A percentile compares a stretch with the other conserved stretches of the same genome.
These are phyloP conservation scores for Yarrowia divulgata DNA, from an alignment of 805 yeast species.

Conservation along the genomic window DNA sequence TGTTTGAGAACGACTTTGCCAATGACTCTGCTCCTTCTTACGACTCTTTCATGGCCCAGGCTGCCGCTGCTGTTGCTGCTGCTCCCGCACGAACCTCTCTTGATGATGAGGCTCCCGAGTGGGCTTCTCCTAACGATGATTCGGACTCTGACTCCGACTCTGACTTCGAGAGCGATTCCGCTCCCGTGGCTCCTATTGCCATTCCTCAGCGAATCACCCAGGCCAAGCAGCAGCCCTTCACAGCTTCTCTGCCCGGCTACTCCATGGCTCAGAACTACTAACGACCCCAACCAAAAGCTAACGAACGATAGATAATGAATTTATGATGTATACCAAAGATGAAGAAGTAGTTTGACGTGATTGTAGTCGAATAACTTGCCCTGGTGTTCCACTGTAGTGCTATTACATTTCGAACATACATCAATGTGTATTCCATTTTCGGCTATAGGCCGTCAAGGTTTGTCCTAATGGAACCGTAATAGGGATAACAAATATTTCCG, in stretches of 20 bases:
- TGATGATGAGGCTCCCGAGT: conserved; percentile 35
- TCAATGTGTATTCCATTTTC: not conserved
- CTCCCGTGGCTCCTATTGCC: conserved; percentile 34
- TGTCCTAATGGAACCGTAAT: not conserved
- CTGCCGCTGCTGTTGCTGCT: not conserved
- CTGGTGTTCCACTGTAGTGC: no score
- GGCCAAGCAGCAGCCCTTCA: conserved; percentile 24
- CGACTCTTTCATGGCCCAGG: conserved; percentile 23
- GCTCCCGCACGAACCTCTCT: conserved; percentile 8
- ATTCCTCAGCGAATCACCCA: conserved; percentile 32
- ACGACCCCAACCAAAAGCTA: conserved; percentile 24
- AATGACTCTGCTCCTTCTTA: conserved; percentile 37
- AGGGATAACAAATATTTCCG: not conserved
- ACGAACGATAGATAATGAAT: conserved; percentile 16
- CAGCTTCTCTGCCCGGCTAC: conserved; percentile 33
- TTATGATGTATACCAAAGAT: not conserved
- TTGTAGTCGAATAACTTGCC: no score
- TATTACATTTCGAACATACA: not conserved
- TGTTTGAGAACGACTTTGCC: conserved; percentile 37
- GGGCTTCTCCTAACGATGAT: conserved; percentile 28
- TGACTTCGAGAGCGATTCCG: conserved; percentile 29
- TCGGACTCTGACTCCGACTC: conserved; percentile 27
- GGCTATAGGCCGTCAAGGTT: conserved; percentile 1
- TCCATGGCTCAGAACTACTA: conserved; percentile 33
- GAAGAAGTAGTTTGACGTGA: no score